These are phyloP conservation scores for Sclerotinia nivalis DNA, from an alignment of 2,329 filamentous ascomycete species.

Conservation along the genomic window DNA sequence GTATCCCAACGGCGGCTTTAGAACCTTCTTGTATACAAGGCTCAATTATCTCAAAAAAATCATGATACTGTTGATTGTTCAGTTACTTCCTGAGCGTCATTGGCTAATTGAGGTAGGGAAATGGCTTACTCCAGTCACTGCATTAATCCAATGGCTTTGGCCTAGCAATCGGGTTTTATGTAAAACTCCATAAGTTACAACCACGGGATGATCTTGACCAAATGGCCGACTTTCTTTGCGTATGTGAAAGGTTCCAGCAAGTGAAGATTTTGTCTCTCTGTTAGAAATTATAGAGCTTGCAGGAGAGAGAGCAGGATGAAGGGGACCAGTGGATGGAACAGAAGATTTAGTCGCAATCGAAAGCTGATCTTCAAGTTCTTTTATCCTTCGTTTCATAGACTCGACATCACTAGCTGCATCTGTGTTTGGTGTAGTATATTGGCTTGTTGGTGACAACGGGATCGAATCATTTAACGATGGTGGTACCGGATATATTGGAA, in stretches of 20 bases:
- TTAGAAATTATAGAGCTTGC: not conserved
- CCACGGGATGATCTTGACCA: constrained; percentile 42
- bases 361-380: constrained; percentile 6
- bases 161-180: constrained; percentile 60
- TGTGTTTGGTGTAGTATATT: not conserved
- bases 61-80: not conserved
- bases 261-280: not conserved
- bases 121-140: constrained; percentile 46
- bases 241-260: not conserved
- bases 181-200: constrained; percentile 47
- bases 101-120: not conserved
- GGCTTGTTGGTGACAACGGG: not conserved
- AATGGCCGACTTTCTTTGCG: constrained; percentile 5
- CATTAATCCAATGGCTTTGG: constrained; percentile 58
- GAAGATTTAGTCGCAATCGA: not conserved
- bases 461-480: not conserved
- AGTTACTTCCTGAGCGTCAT: not conserved
- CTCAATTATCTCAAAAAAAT: constrained; percentile 43
- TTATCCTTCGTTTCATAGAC: not conserved
- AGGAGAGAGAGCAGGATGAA: not conserved
- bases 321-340: not conserved
- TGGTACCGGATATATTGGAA: not conserved
- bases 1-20: constrained; percentile 43
- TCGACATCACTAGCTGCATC: not conserved
- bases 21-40: constrained; percentile 45